Base-by-base conservation (phyloP, 352 stramenopile genomes). In the Pythium dissimile region DNA sequence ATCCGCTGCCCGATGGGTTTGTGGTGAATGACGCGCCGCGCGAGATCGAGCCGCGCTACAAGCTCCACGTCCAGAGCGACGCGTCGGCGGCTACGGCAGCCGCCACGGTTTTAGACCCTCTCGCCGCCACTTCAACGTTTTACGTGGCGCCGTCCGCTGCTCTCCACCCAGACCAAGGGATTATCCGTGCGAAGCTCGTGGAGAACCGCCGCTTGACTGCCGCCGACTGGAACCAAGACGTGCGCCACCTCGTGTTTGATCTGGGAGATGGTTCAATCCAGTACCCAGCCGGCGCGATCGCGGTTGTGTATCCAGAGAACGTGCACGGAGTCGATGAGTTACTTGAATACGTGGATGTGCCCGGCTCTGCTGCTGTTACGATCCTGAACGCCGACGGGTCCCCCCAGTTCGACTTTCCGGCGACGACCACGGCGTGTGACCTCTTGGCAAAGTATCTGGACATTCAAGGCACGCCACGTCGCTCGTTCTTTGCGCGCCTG, bases 401-500 rank as follows among this genome's bases (percentile, higher is more conserved):
- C 20, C 41, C 63, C 11, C 78, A 88, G 43, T 26, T 51, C 8
- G 72, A 87, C 30, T 46, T 92, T 7, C 87, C 88, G 7, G 73
- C 75, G 9, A 73, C 67, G 0, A 77, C 59, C 21, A 80, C 78
- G 0, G 12, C 92, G 42, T 57, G 59, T 23, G 74, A 95, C 16
- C 57, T 97, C 20, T 91, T 97, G 18, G 39, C 66, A 9, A 86
- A 89, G 43, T 93, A 93, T 54, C 57, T 97, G 28, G 88, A 95
- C 49, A 90, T 97, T 52, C 66, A 91, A 23, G 86, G 90, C 50
- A 94, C 77, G 8, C 90, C 90, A 2, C 80, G 86, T 3, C 84
- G 88, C 23, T 81, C 77, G 3, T 97, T 96, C 54, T 97, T 98
- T 56, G 87, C 93, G 46, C 73, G 70, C 21, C 57, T 97, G 20